A percentile compares a stretch with the other conserved stretches of the same genome.
These are phyloP conservation scores for Globisporangium cederbergense DNA, from an alignment of 352 stramenopile genomes.

Conservation along the genomic window DNA sequence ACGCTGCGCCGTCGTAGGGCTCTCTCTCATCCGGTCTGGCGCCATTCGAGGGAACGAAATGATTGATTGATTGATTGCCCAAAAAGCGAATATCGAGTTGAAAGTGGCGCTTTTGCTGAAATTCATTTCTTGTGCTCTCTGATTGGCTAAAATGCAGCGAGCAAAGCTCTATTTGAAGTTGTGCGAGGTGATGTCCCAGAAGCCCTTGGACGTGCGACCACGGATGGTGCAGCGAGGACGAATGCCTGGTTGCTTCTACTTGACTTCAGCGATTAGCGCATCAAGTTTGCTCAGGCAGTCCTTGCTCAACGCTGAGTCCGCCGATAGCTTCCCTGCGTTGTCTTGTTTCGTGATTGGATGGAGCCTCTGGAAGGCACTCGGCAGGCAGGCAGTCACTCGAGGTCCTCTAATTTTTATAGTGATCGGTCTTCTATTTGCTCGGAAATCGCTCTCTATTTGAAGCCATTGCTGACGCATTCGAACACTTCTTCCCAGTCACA, in stretches of 20 bases:
- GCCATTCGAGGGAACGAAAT: background rate
- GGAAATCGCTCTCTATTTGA: too few relatives aligned
- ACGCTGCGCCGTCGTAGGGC: too few relatives aligned
- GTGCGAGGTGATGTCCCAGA: constrained; percentile 18
- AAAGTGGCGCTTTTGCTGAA: background rate
- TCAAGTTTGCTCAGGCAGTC: constrained; percentile 28
- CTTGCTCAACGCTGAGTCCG: constrained; percentile 26
- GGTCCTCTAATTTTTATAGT: too few relatives aligned
- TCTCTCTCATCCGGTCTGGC: background rate
- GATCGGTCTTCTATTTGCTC: too few relatives aligned
- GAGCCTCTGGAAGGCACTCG: too few relatives aligned
- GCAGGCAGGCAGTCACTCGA: too few relatives aligned
- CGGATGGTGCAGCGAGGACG: constrained; percentile 18
- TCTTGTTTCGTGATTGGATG: too few relatives aligned
- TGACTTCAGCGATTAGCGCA: constrained; percentile 17
- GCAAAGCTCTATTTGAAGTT: background rate
- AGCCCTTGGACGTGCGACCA: constrained; percentile 16
- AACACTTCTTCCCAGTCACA: too few relatives aligned
- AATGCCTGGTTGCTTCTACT: constrained; percentile 22
- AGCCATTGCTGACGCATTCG: too few relatives aligned
- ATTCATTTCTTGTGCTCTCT: background rate
- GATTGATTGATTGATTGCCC: background rate
- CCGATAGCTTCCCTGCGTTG: too few relatives aligned
- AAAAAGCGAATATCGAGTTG: background rate
- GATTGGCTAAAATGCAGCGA: background rate